These are phyloP conservation scores for Corynascus novoguineensis DNA, from an alignment of 495 filamentous ascomycete species.

Conservation along the genomic window DNA sequence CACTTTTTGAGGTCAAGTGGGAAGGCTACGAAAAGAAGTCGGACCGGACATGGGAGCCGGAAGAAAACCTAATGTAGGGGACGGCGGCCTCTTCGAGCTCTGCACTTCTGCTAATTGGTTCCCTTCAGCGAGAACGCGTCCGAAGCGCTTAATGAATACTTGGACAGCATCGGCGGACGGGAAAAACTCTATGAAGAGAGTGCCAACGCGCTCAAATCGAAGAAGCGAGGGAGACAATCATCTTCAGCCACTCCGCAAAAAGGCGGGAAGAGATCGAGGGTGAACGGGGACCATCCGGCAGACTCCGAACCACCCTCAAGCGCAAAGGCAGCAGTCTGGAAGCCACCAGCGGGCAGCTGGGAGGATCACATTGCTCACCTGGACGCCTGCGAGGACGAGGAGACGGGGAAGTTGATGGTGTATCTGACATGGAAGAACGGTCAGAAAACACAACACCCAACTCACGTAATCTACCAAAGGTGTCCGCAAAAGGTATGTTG, in stretches of 20 bases:
- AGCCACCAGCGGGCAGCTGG: conserved; percentile 53
- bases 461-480: conserved; percentile 49
- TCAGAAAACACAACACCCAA: conserved; percentile 54
- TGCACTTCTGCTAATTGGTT: background rate
- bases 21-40: conserved; percentile 54
- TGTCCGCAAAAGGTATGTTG: conserved; percentile 55
- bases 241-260: conserved; percentile 26
- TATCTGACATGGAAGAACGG: conserved; percentile 54
- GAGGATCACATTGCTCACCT: conserved; percentile 51
- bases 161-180: conserved; percentile 46
- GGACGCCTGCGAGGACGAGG: conserved; percentile 53
- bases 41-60: conserved; percentile 57
- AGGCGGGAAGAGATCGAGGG: conserved; percentile 33
- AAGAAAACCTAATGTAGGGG: conserved; percentile 51
- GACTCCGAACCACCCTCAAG: conserved; percentile 35
- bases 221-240: conserved; percentile 43
- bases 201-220: conserved; percentile 34
- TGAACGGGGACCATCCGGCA: conserved; percentile 34
- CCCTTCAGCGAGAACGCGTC: conserved; percentile 38
- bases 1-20: conserved; percentile 56
- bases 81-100: background rate
- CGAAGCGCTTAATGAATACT: conserved; percentile 42
- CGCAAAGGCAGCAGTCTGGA: conserved; percentile 37
- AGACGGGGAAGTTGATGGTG: conserved; percentile 42
- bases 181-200: conserved; percentile 45